phyloP scores from a whole-genome alignment of 2,329 filamentous ascomycete species.

The Fusarium sp. region DNA sequence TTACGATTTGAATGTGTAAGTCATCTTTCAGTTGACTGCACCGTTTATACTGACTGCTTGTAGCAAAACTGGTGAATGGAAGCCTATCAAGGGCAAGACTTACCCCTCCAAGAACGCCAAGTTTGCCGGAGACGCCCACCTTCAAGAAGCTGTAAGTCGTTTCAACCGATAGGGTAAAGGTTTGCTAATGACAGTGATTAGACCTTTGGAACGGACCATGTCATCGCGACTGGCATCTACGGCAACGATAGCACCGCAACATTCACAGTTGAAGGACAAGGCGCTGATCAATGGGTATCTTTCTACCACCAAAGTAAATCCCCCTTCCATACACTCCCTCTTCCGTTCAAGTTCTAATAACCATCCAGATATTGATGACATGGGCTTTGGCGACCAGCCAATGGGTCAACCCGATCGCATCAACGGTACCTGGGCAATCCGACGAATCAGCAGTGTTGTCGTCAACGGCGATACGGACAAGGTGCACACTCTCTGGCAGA shows the following conservation, averaged over 20 bases:
- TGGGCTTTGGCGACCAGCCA: conserved; percentile 67
- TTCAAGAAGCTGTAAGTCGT: conserved; percentile 57
- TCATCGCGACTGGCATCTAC: conserved; percentile 61
- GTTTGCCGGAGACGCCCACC: conserved; percentile 55
- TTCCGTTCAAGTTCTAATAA: accelerated
- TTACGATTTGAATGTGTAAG: conserved; percentile 61
- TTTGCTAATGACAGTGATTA: conserved; percentile 1
- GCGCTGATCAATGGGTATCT: conserved; percentile 62
- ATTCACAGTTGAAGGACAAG: conserved; percentile 58
- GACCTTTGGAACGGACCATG: conserved; percentile 56
- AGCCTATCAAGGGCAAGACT: conserved; percentile 56
- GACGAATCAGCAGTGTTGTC: conserved; percentile 68
- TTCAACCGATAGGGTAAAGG: accelerated
- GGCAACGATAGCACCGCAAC: conserved; percentile 63
- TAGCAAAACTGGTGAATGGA: conserved; percentile 58
- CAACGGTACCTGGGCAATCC: conserved; percentile 66
- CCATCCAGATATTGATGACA: conserved; percentile 61
- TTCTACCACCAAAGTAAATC: conserved; percentile 62
- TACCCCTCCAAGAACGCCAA: conserved; percentile 58
- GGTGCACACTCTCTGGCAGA: conserved; percentile 61
- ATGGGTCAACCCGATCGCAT: conserved; percentile 68
- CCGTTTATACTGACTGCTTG: not conserved
- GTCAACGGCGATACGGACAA: conserved; percentile 59
- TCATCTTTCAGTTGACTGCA: accelerated
- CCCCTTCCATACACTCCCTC: accelerated